These are phyloP conservation scores for Lolium rigidum DNA, from an alignment of 176 grass and related monocot species.

Conservation along the genomic window DNA sequence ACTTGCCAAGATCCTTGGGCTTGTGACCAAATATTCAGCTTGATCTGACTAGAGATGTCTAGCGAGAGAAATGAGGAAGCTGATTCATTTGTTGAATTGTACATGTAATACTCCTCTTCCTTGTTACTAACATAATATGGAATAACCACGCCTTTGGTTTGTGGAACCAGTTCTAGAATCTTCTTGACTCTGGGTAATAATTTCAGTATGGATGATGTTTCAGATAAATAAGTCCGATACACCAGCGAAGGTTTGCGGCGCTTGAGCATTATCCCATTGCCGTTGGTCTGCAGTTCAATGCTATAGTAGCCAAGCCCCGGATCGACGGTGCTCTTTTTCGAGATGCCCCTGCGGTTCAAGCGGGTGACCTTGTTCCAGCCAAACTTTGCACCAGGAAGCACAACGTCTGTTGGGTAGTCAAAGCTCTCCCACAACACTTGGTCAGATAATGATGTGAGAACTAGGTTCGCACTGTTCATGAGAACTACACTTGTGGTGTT, in stretches of 20 bases:
- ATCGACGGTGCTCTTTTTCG: conserved; percentile 42
- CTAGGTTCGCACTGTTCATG: conserved; percentile 44
- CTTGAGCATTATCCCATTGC: not conserved
- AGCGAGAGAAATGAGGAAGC: conserved; percentile 12
- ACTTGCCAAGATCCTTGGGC: conserved; percentile 17
- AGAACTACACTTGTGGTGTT: conserved; percentile 18
- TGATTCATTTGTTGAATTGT: conserved; percentile 17
- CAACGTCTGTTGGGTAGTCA: conserved; percentile 46
- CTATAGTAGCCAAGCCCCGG: conserved; percentile 43
- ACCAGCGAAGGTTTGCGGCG: not conserved
- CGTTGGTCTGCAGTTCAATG: conserved; percentile 27
- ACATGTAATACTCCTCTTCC: conserved; percentile 41
- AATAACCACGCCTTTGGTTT: not conserved
- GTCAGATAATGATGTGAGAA: not conserved
- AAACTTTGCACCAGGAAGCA: conserved; percentile 43
- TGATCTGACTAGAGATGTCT: conserved; percentile 42
- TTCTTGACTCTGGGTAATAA: conserved; percentile 35
- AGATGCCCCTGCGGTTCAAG: conserved; percentile 32
- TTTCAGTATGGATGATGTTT: not conserved
- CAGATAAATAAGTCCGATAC: not conserved
- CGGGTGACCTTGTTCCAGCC: conserved; percentile 48
- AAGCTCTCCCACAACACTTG: conserved; percentile 60
- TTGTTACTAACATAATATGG: not conserved
- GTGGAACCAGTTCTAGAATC: conserved; percentile 6
- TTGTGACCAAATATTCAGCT: conserved; percentile 40